These are phyloP conservation scores for Anisodus tanguticus DNA, from an alignment of 257 asterid species.

Conservation along the genomic window DNA sequence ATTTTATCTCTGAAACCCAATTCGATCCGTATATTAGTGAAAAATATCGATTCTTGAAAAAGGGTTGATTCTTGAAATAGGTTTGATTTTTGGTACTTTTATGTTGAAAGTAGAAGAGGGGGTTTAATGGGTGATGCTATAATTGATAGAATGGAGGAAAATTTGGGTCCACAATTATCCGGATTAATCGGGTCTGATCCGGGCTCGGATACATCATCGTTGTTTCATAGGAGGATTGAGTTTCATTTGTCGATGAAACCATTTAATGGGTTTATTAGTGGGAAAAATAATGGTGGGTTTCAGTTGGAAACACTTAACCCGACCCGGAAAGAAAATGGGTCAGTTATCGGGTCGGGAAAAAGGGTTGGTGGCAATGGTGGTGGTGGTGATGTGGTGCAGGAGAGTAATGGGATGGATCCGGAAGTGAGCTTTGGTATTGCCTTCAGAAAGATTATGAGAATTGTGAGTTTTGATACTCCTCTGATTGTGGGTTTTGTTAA, in stretches of 20 bases:
- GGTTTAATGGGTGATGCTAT: slow-evolving; percentile 32
- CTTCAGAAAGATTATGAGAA: slow-evolving; percentile 83
- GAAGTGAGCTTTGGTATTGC: slow-evolving; percentile 75
- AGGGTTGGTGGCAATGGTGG: background rate
- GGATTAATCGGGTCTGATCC: slow-evolving; percentile 19
- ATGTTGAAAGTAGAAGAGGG: background rate
- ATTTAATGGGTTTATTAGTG: slow-evolving; percentile 63
- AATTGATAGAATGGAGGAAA: background rate
- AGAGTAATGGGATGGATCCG: slow-evolving; percentile 63
- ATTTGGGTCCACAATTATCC: slow-evolving; percentile 33
- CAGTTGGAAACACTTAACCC: slow-evolving; percentile 84
- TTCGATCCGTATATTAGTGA: background rate
- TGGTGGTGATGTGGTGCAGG: slow-evolving; percentile 30
- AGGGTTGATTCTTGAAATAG: no score
- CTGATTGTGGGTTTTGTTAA: background rate
- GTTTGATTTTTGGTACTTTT: background rate
- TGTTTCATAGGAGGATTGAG: slow-evolving; percentile 71
- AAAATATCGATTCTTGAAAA: background rate
- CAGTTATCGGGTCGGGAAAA: background rate
- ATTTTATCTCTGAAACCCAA: background rate
- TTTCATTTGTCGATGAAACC: slow-evolving; percentile 68
- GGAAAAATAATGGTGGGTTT: slow-evolving; percentile 66
- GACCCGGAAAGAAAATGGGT: slow-evolving; percentile 35
- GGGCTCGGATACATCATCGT: slow-evolving; percentile 38
- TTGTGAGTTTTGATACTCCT: slow-evolving; percentile 64